These are phyloP conservation scores for Populus hybrid DNA, from an alignment of 441 rosid genomes.

Conservation along the genomic window DNA sequence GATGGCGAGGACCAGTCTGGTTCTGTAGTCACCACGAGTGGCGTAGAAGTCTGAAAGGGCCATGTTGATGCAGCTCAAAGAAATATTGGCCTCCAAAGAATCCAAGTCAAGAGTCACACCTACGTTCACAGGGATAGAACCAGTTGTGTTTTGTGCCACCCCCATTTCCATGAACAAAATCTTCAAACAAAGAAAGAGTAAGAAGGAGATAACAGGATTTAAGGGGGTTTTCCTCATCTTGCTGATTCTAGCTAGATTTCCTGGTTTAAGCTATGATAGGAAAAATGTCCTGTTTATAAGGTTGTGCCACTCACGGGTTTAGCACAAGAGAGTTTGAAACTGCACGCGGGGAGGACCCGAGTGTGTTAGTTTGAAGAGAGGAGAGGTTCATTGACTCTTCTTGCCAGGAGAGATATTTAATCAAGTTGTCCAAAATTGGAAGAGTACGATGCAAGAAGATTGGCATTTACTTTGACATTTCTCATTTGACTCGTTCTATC, in stretches of 20 bases:
- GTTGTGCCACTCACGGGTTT: too few relatives aligned
- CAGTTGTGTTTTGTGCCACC: slow-evolving; percentile 8
- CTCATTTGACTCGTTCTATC: too few relatives aligned
- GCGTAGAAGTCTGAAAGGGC: slow-evolving; percentile 56
- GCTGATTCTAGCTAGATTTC: background rate
- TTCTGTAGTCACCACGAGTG: slow-evolving; percentile 29
- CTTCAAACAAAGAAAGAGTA: background rate
- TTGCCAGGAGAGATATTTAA: too few relatives aligned
- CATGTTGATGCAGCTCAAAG: slow-evolving; percentile 49
- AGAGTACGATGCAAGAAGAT: too few relatives aligned
- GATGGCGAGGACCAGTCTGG: slow-evolving; percentile 35
- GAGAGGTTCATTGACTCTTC: too few relatives aligned
- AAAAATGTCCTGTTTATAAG: too few relatives aligned
- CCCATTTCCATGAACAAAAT: background rate
- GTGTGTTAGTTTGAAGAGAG: too few relatives aligned
- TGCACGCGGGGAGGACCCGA: too few relatives aligned
- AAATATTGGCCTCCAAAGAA: slow-evolving; percentile 24
- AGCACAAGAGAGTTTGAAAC: too few relatives aligned
- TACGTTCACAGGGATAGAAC: slow-evolving; percentile 34
- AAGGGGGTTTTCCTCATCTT: background rate
- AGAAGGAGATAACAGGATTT: background rate
- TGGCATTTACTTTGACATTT: too few relatives aligned
- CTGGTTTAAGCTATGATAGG: background rate
- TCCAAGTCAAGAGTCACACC: slow-evolving; percentile 53
- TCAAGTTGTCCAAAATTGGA: too few relatives aligned